Evolutionary conservation across 257 asterid species (phyloP), one percentile per base, ranked within the genome.

Genomic region (Penstemon davidsonii): DNA sequence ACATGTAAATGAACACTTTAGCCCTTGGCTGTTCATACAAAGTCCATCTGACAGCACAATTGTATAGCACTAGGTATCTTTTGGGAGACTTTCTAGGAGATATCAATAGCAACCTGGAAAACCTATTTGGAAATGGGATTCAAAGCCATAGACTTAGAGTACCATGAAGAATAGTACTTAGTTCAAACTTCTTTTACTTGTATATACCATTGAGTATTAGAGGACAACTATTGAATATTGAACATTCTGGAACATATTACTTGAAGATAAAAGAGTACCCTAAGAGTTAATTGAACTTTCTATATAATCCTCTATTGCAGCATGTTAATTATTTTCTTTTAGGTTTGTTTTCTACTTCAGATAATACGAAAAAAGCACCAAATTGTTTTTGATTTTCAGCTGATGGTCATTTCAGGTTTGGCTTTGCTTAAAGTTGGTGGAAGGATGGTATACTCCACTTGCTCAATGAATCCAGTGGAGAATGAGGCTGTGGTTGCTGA

Each of bases 391-490:
- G 4, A 52, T 55, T 72, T 55, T 55, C n/a, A 7, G 38, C 46
- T 7, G 42, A 36, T 80, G 56, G 33, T 68, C 62, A 36, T 78
- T 77, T 67, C 88, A 92, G 98, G 97, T 66, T 4, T 87, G 77
- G 85, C 97, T 59, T 83, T 93, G 88, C 97, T 93, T 68, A 93
- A 88, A 82, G 97, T 93, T 83, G 99, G 96, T 60, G 97, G 99
- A 19, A 85, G 89, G 76, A 85, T 93, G 92, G 93, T 93, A 64
- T 93, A 93, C 78, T 93, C 99, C 67, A 93, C 99, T 69, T 93
- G 99, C 88, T 93, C 99, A 62, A 90, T 93, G 97, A 93, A 93
- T 76, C 99, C 99, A 47, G 78, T 88, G 83, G 99, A 93, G 81
- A 87, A 93, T 70, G 97, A 93, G 80, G 96, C 98, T 66, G 98